Base-by-base conservation (phyloP, 1,139 yeast genomes). In the Magnusiomyces clavatus region DNA sequence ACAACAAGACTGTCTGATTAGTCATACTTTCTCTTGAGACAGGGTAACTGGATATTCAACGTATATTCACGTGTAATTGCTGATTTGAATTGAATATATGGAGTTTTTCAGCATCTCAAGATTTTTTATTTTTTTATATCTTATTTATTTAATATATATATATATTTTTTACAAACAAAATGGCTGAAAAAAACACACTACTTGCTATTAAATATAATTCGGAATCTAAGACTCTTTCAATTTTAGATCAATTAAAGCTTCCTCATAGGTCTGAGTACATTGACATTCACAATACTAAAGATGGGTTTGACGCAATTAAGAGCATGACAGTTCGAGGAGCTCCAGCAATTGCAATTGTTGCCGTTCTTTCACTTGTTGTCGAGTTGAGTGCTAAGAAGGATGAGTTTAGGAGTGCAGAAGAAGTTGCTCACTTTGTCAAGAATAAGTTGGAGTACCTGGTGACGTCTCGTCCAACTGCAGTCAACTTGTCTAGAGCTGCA, bases 281-380 rank as follows among this genome's bases (percentile, higher is more conserved):
- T 34, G 66, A 76, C 1, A 78, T 92, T 54, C 58, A 69, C 37
- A 72, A 77, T 34, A 77, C 84, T 41, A 78, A 78, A 49, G 94
- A 84, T 69, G 97, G 95, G 2, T 88, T 71, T 67, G 74, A 76
- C 29, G 95, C 89, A 17, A 92, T 92, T 66, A 83, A 82, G 65
- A 75, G 76, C 56, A 92, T 92, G 98, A 89, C 86, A 63, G 97
- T 94, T 4, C 78, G 98, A 65, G 98, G 98, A 20, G 98, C 98
- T 0, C 98, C 98, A 0, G 97, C 97, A 2, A 92, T 92, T 64
- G 97, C 97, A 54, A 86, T 92, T 53, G 97, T 92, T 2, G 97
- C 96, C 11, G 82, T 90, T 1, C 76, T 89, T 55, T 78, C 96
- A 1, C 77, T 90, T n/a, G 83, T 87, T 1, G 82, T 86, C 14